Base-by-base conservation (phyloP, 2,329 filamentous ascomycete genomes). In the Fusarium marasasianum region DNA sequence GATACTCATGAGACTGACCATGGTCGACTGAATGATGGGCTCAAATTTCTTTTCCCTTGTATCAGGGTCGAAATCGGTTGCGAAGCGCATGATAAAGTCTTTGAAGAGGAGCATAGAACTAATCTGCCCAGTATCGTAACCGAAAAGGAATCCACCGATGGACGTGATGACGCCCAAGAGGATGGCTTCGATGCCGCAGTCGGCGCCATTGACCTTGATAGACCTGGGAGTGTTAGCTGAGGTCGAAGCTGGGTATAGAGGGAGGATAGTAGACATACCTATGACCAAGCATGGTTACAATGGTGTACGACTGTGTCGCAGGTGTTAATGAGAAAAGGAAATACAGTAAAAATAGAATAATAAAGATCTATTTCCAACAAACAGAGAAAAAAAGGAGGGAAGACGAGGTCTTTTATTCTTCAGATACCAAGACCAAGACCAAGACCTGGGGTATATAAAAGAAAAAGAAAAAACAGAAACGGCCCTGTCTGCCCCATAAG, bases 41-140 rank as follows among this genome's bases (percentile, higher is more conserved):
- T 76, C 71, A 78, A 82, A 87, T 68, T 79, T 79, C 70, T 76
- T 83, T 22, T 85, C 75, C 6, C 84, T 8, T 29, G 3, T 29
- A 9, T 29, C 8, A 29, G 29, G 29, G 29, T 85, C 75, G 6
- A 84, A 80, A 4, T 79, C 76, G 63, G 87, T 84, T 24, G 86
- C 88, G 72, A 92, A 92, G 15, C 89, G 86, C n/a, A 84, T 59
- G 35, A 85, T 83, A 78, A 90, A 91, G 79, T 91, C 88, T 15
- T 79, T 65, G 77, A 88, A 88, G 24, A 86, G 79, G 15, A 87
- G 80, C 77, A 88, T 84, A 45, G 82, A 83, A 12, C 87, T 89
- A 59, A 90, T 90, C 76, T 90, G 88, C 72, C 89, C 90, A 15
- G 88, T 91, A 73, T 91, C 90, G 74, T 91, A 91, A 54, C 90